Conservation (phyloP, 176 grass and related monocot species). For the Oryza meridionalis region DNA sequence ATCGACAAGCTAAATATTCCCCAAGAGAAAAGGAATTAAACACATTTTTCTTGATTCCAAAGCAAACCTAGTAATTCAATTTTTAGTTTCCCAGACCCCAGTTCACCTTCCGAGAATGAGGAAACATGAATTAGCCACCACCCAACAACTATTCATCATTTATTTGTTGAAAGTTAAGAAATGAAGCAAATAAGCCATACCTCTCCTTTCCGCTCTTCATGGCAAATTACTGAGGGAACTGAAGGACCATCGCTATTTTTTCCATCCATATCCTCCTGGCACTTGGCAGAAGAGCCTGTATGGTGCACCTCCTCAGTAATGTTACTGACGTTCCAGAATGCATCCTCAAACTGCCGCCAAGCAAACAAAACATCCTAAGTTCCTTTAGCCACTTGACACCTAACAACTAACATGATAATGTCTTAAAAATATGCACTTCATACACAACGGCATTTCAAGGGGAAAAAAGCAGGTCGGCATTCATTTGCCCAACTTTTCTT, state of each 20-base stretch:
- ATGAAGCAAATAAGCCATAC: slow-evolving; percentile 25
- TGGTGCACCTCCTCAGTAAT: slow-evolving; percentile 25
- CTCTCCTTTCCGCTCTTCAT: slow-evolving; percentile 19
- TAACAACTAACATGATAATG: background rate
- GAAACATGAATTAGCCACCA: slow-evolving; percentile 5
- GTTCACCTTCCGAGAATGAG: background rate
- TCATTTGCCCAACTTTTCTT: background rate
- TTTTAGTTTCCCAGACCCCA: slow-evolving; percentile 22
- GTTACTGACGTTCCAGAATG: slow-evolving; percentile 42
- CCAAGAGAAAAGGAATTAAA: slow-evolving; percentile 26
- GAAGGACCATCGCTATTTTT: slow-evolving; percentile 55
- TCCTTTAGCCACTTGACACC: background rate
- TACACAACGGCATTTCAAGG: slow-evolving; percentile 27
- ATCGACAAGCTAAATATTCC: slow-evolving; percentile 56
- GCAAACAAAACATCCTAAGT: slow-evolving; percentile 34
- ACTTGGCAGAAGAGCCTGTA: slow-evolving; percentile 24
- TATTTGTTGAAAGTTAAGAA: slow-evolving; percentile 14
- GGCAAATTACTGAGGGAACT: slow-evolving; percentile 53
- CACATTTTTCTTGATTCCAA: slow-evolving; percentile 16
- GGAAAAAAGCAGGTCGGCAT: background rate
- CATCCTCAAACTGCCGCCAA: slow-evolving; percentile 49
- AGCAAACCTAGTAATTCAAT: slow-evolving; percentile 27
- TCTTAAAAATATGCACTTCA: slow-evolving; percentile 5
- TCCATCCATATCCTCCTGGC: slow-evolving; percentile 3
- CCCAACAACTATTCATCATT: background rate